A percentile compares a stretch with the other conserved stretches of the same genome.
Conservation (phyloP, 208 protist genomes). For the Leishmania mexicana region DNA sequence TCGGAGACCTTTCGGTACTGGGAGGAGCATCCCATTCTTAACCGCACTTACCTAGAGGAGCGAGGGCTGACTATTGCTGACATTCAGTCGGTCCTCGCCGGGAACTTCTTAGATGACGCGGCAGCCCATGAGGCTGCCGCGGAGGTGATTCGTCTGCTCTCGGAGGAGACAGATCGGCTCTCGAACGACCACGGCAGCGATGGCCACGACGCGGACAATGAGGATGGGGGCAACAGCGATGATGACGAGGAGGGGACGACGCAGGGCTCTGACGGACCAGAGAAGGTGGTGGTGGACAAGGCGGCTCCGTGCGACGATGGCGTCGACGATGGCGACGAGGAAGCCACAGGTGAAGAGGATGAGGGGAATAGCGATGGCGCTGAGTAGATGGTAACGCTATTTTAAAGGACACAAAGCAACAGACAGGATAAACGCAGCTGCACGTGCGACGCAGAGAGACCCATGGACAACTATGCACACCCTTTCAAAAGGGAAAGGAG, state of each 20-base stretch:
- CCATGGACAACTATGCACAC: slow-evolving; percentile 1
- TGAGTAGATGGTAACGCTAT: slow-evolving; percentile 8
- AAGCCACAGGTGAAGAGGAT: slow-evolving; percentile 8
- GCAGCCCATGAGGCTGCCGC: slow-evolving; percentile 64
- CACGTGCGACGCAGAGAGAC: background rate
- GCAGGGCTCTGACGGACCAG: background rate
- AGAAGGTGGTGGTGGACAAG: background rate
- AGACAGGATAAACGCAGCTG: background rate
- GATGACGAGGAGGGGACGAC: background rate
- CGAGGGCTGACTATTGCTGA: slow-evolving; percentile 75
- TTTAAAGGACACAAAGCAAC: background rate
- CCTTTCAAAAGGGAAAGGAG: too few relatives aligned
- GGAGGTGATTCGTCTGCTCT: slow-evolving; percentile 79
- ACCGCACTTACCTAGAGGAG: slow-evolving; percentile 51
- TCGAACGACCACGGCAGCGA: slow-evolving; percentile 48
- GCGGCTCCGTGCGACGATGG: slow-evolving; percentile 6
- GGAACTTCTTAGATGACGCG: slow-evolving; percentile 49
- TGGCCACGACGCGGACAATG: slow-evolving; percentile 46
- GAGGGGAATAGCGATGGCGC: slow-evolving; percentile 17
- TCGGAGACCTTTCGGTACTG: slow-evolving; percentile 56
- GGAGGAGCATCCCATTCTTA: slow-evolving; percentile 78
- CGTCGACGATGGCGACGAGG: slow-evolving; percentile 11
- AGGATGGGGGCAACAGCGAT: slow-evolving; percentile 41
- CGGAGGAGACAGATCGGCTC: slow-evolving; percentile 60
- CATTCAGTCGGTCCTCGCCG: slow-evolving; percentile 69